Percentiles rank a stretch among this genome's conserved stretches.
Evolutionary conservation across 768 basidiomycete species (phyloP).

Genomic region (Tricholoma sp.): DNA sequence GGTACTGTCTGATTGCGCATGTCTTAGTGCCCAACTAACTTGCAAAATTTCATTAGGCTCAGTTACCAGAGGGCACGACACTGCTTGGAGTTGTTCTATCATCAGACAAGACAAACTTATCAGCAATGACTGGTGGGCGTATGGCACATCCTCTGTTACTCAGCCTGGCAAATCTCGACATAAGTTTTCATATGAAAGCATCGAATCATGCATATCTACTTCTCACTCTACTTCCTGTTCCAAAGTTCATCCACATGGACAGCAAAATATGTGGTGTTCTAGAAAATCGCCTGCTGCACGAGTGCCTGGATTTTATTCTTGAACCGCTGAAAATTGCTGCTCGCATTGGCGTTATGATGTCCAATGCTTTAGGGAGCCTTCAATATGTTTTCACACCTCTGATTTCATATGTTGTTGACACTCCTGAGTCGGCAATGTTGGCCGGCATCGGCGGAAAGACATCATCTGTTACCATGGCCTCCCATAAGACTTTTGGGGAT

Average conservation of each 20-base stretch:
- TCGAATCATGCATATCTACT: conserved; percentile 15
- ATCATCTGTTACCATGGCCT: conserved; percentile 25
- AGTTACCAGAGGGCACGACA: conserved; percentile 12
- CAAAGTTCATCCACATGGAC: conserved; percentile 4
- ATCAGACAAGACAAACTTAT: conserved; percentile 17
- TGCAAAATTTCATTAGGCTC: conserved; percentile 3
- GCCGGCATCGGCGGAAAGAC: conserved; percentile 23
- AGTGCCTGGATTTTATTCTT: conserved; percentile 23
- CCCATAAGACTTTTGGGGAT: conserved; percentile 25
- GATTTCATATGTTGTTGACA: conserved; percentile 26
- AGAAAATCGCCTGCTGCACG: conserved; percentile 21
- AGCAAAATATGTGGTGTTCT: conserved; percentile 16
- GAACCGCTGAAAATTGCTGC: conserved; percentile 25
- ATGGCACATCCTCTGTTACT: conserved; percentile 10
- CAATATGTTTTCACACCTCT: conserved; percentile 23
- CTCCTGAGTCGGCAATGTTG: conserved; percentile 25
- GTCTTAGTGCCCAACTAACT: not conserved
- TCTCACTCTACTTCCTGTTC: conserved; percentile 14
- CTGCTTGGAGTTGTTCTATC: conserved; percentile 13
- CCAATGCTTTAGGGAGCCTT: conserved; percentile 17
- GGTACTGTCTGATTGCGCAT: not conserved
- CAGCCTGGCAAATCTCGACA: conserved; percentile 11
- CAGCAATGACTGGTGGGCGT: conserved; percentile 11
- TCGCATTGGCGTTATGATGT: conserved; percentile 20
- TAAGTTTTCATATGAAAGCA: conserved; percentile 9